Evolutionary conservation across 2,329 filamentous ascomycete genomes (phyloP).

Genomic region (Venturia aucupariae): DNA sequence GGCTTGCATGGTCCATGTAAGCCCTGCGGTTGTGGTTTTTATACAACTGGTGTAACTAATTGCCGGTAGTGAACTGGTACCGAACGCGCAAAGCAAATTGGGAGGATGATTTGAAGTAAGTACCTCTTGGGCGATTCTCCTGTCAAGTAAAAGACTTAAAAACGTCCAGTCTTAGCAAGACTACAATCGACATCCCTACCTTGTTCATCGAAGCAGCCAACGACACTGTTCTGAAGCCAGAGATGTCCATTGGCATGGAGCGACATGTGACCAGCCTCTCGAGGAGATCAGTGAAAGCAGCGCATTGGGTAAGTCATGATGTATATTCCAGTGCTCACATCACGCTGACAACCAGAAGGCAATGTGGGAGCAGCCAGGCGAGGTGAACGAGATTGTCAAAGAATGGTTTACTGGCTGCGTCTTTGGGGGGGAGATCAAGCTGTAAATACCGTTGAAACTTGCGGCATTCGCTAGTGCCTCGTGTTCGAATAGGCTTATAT

Average conservation of each 20-base stretch:
- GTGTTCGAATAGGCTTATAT: too few relatives aligned
- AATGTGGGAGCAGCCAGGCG: constrained; percentile 60
- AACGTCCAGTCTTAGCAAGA: constrained; percentile 18
- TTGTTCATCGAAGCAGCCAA: constrained; percentile 65
- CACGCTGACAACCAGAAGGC: constrained; percentile 30
- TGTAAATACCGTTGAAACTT: too few relatives aligned
- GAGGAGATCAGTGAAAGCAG: constrained; percentile 54
- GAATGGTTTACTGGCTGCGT: constrained; percentile 56
- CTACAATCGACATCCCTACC: constrained; percentile 38
- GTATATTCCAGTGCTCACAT: not conserved
- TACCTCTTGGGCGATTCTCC: not conserved
- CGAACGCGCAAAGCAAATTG: constrained; percentile 63
- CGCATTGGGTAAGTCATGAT: constrained; percentile 57
- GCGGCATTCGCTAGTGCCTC: too few relatives aligned
- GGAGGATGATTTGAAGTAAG: constrained; percentile 56
- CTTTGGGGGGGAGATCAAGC: constrained; percentile 35
- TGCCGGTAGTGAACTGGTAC: constrained; percentile 70
- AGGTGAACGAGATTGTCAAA: constrained; percentile 60
- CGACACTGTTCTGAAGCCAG: constrained; percentile 64
- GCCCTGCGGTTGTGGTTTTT: constrained; percentile 18
- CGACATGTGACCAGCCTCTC: constrained; percentile 55
- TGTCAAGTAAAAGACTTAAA: not conserved
- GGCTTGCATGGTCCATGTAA: constrained; percentile 65
- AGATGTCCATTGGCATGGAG: constrained; percentile 65
- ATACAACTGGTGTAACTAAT: not conserved